Evolutionary conservation across 805 yeast species (phyloP).

Genomic region (Tetrapisispora iriomotensis): DNA sequence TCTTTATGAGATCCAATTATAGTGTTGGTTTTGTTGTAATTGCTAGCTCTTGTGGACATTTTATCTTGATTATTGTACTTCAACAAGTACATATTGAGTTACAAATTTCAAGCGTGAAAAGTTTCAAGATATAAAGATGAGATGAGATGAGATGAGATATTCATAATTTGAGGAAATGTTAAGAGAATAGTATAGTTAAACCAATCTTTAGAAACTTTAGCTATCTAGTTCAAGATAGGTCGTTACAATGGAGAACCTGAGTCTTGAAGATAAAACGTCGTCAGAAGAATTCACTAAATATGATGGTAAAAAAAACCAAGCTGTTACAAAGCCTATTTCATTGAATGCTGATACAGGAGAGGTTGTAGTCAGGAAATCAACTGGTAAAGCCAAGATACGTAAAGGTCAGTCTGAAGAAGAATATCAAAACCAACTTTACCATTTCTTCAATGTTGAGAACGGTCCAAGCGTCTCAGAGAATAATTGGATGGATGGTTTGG

Average conservation of each 20-base stretch:
- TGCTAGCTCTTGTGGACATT: no score
- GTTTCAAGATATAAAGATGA: no score
- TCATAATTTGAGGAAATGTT: background rate
- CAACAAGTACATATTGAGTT: no score
- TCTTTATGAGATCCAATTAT: no score
- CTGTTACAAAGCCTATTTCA: slow-evolving; percentile 20
- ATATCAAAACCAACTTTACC: slow-evolving; percentile 40
- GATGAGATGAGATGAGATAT: background rate
- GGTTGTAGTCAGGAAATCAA: slow-evolving; percentile 36
- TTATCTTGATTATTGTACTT: no score
- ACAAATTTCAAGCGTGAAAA: no score
- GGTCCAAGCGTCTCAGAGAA: slow-evolving; percentile 53
- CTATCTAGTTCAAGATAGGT: no score
- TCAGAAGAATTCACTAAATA: background rate
- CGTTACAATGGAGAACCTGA: background rate
- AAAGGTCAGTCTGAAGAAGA: slow-evolving; percentile 67
- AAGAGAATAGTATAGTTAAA: background rate
- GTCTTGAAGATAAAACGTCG: background rate
- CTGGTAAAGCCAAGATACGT: slow-evolving; percentile 42
- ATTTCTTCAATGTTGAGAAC: slow-evolving; percentile 33
- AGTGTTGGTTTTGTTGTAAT: no score
- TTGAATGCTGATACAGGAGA: slow-evolving; percentile 30
- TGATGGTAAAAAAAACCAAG: slow-evolving; percentile 8
- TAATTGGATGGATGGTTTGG: slow-evolving; percentile 18
- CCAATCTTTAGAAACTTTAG: no score